Base-by-base conservation (phyloP, 2,329 filamentous ascomycete species). In the Aspergillus sojae region DNA sequence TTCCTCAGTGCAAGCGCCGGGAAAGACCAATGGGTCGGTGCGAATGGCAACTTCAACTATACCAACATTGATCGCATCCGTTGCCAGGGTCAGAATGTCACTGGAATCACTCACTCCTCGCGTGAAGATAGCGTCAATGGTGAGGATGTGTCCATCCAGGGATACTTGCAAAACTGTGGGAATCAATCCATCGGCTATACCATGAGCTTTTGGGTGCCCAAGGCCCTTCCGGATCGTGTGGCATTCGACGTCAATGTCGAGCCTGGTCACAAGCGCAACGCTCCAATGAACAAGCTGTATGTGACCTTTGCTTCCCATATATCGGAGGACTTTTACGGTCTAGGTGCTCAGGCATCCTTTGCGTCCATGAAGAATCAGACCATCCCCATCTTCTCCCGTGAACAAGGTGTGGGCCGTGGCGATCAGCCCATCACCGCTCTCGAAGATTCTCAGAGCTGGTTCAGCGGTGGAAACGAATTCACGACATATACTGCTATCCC, bases 351-450 rank as follows among this genome's bases (percentile, higher is more conserved):
- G 59, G 70, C 59, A 7, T 72, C 70, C 12, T 72, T 70, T 28
- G 66, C 70, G 0, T 72, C 70, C 2, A 61, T 71, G 63, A 72
- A 72, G 50, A 72, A 71, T 43, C 69, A 66, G 39, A 66, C 69
- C 0, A 68, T 71, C 14, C 69, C 70, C 1, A 70, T 72, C 21
- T 71, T 72, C 58, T 68, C 68, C 2, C 65, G 70, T 9, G 70
- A 72, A 41, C 68, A 70, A 45, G 70, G 70, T 26, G 70, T 72
- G 14, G 69, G 70, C 14, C 69, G 70, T 26, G 70, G 70, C 19
- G 70, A 72, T 26, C 62, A 72, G 59, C 70, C 69, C 0, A 65
- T 67, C 12, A 71, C 70, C 11, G 32, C 39, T 0, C 39, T 41
- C 0, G 39, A 41, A 41, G 16, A 41, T 2, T 41, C 39, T n/a